Conservation (phyloP, 2,329 filamentous ascomycete species). For the Alternaria arbusti region DNA sequence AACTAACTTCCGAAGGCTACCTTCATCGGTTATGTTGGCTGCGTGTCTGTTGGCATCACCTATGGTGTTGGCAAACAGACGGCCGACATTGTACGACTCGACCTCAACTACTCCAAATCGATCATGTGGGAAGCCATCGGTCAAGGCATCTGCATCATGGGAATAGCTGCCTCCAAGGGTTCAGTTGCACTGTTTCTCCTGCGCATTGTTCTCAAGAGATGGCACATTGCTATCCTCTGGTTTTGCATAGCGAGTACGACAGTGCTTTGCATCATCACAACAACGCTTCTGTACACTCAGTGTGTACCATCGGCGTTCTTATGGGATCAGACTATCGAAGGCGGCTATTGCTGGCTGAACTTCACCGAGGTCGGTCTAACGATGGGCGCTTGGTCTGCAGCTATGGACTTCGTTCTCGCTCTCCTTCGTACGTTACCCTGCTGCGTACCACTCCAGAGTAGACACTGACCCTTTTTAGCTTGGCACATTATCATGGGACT, state of each 20-base stretch:
- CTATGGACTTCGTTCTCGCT: conserved; percentile 46
- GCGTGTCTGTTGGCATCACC: conserved; percentile 30
- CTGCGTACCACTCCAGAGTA: neutral
- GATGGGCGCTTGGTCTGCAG: conserved; percentile 42
- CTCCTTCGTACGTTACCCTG: conserved; percentile 28
- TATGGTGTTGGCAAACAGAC: conserved; percentile 38
- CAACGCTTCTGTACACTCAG: conserved; percentile 34
- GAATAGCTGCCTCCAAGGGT: conserved; percentile 39
- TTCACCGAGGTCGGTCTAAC: conserved; percentile 36
- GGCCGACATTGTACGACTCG: conserved; percentile 22
- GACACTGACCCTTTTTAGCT: conserved; percentile 10
- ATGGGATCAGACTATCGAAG: conserved; percentile 34
- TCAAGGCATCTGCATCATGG: conserved; percentile 40
- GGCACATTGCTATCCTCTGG: conserved; percentile 41
- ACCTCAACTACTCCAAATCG: conserved; percentile 35
- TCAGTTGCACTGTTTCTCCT: conserved; percentile 41
- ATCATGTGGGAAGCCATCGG: conserved; percentile 42
- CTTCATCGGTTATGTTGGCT: conserved; percentile 34
- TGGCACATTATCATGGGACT: conserved; percentile 43
- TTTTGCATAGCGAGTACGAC: conserved; percentile 36
- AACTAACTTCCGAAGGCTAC: conserved; percentile 18
- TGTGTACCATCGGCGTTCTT: conserved; percentile 34
- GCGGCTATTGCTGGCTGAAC: conserved; percentile 35
- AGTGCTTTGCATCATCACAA: conserved; percentile 35
- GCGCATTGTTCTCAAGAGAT: conserved; percentile 36